Percentiles rank a stretch among this genome's conserved stretches.
Evolutionary conservation across 164 flowering plant species (phyloP).

Genomic region (Pachysandra terminalis): DNA sequence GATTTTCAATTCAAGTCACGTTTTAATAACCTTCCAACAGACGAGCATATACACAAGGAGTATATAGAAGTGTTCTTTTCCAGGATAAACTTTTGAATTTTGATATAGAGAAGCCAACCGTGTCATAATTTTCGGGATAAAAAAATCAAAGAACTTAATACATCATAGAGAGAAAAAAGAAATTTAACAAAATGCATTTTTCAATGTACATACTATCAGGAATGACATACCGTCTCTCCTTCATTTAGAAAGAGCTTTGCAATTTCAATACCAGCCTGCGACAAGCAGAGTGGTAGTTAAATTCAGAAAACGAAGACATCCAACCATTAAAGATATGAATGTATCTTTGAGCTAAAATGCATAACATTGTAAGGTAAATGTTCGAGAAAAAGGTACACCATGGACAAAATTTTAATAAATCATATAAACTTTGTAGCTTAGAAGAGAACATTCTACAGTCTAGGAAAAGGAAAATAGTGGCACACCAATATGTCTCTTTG

Average conservation of each 20-base stretch:
- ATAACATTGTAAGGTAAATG: not conserved
- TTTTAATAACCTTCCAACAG: no score
- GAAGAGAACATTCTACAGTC: not conserved
- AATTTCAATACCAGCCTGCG: slow-evolving; percentile 94
- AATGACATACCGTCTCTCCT: slow-evolving; percentile 74
- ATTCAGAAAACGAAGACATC: slow-evolving; percentile 4
- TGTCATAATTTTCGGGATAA: not conserved
- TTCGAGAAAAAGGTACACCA: not conserved
- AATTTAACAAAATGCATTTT: not conserved
- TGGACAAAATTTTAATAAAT: not conserved
- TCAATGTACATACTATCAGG: not conserved
- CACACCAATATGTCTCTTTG: not conserved
- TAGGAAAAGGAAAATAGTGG: not conserved
- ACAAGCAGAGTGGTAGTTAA: slow-evolving; percentile 19
- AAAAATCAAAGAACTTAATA: not conserved
- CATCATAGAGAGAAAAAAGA: not conserved
- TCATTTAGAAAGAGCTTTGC: slow-evolving; percentile 83
- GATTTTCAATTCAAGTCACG: no score
- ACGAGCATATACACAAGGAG: not conserved
- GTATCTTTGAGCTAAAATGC: not conserved
- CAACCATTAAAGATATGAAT: not conserved
- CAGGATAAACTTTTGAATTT: not conserved
- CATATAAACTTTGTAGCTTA: not conserved
- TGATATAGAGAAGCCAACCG: not conserved
- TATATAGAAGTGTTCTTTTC: not conserved